These are phyloP conservation scores for Brassica nigra DNA, from an alignment of 345 rosid genomes.

Conservation along the genomic window DNA sequence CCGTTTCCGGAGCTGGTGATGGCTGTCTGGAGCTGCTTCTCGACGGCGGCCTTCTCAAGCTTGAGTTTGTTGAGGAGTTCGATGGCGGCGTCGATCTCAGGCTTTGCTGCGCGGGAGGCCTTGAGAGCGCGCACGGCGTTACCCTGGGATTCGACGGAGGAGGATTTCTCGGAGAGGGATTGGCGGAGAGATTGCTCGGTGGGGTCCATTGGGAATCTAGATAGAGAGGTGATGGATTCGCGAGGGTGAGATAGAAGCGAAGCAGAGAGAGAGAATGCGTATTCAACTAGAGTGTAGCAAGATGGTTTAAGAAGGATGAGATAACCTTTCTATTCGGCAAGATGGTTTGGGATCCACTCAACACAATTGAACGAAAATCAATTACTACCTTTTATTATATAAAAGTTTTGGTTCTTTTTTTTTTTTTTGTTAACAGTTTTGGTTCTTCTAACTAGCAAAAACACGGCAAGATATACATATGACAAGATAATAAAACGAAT, in stretches of 20 bases:
- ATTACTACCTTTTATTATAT: no score
- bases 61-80: constrained; percentile 63
- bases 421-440: no score
- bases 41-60: constrained; percentile 68
- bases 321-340: not conserved
- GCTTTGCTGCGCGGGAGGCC: constrained; percentile 55
- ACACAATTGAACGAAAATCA: no score
- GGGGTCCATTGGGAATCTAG: constrained; percentile 52
- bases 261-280: not conserved
- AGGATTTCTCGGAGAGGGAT: constrained; percentile 57
- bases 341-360: not conserved
- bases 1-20: constrained; percentile 52
- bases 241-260: not conserved
- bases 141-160: constrained; percentile 74
- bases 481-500: no score
- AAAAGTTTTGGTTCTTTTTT: no score
- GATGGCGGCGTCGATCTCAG: constrained; percentile 74
- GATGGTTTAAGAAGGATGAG: not conserved
- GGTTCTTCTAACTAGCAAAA: no score
- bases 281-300: not conserved
- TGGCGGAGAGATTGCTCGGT: constrained; percentile 71
- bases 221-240: not conserved
- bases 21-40: constrained; percentile 65
- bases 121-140: constrained; percentile 76
- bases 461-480: no score